Evolutionary conservation across 2,329 filamentous ascomycete genomes (phyloP).

Genomic region (Laburnicola sp.): DNA sequence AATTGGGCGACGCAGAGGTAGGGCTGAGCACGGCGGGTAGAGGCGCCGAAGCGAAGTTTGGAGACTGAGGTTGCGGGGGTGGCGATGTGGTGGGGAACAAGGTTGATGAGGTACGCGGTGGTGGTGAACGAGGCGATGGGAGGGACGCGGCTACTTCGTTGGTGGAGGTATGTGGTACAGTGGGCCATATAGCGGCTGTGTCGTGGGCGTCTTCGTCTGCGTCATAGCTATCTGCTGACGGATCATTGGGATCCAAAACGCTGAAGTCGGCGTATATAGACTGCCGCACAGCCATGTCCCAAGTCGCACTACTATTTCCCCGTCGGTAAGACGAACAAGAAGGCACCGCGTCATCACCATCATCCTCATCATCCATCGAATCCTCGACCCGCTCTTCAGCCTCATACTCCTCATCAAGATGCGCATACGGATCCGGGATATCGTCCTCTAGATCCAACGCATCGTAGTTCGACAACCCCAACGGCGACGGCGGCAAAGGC

Average conservation of each 20-base stretch:
- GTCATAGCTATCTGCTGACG: slow-evolving; percentile 31
- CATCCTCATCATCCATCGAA: slow-evolving; percentile 17
- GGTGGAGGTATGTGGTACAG: slow-evolving; percentile 1
- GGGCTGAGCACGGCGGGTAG: background rate
- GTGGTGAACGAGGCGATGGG: too few relatives aligned
- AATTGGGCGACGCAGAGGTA: slow-evolving; percentile 23
- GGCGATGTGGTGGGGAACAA: background rate
- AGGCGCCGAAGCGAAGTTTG: background rate
- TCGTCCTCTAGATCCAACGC: slow-evolving; percentile 46
- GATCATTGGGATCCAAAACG: slow-evolving; percentile 24
- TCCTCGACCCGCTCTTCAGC: slow-evolving; percentile 17
- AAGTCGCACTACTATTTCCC: slow-evolving; percentile 6
- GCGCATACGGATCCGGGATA: slow-evolving; percentile 31
- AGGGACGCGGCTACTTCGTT: background rate
- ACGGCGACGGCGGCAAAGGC: slow-evolving; percentile 43
- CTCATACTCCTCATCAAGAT: slow-evolving; percentile 37
- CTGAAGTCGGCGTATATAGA: slow-evolving; percentile 25
- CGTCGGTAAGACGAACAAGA: slow-evolving; percentile 14
- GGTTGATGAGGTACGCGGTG: too few relatives aligned
- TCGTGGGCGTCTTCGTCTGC: slow-evolving; percentile 27
- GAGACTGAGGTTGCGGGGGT: background rate
- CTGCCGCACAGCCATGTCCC: slow-evolving; percentile 18
- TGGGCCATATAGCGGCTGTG: slow-evolving; percentile 30
- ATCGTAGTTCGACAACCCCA: slow-evolving; percentile 50
- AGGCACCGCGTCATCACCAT: slow-evolving; percentile 16